Percentiles rank a stretch among this genome's conserved stretches.
Conservation (phyloP, 2,329 filamentous ascomycete species). For the Camptophora hylomeconis region DNA sequence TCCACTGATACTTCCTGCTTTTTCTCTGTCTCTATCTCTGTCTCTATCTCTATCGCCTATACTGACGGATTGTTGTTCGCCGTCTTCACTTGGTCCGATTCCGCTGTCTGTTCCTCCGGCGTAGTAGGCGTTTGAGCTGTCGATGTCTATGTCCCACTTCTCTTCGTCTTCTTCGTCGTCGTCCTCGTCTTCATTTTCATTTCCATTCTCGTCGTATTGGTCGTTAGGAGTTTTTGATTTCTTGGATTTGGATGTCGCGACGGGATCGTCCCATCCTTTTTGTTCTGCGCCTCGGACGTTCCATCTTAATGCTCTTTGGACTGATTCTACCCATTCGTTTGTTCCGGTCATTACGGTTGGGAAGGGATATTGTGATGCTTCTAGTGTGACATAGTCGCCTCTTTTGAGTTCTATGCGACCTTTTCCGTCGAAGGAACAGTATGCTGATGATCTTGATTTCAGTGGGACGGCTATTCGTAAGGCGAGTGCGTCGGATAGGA, state of each 20-base stretch:
- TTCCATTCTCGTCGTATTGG: too few species aligned
- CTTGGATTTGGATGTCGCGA: too few species aligned
- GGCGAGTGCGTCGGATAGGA: slow-evolving; percentile 86
- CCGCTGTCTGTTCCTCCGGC: slow-evolving; percentile 30
- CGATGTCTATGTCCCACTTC: slow-evolving; percentile 92
- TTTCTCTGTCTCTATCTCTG: slow-evolving; percentile 35
- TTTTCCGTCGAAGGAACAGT: slow-evolving; percentile 96
- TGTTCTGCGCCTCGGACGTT: slow-evolving; percentile 86
- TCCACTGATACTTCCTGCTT: slow-evolving; percentile 52
- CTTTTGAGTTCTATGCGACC: slow-evolving; percentile 84
- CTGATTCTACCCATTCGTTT: slow-evolving; percentile 93
- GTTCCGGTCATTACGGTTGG: slow-evolving; percentile 84
- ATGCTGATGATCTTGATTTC: slow-evolving; percentile 79
- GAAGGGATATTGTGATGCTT: slow-evolving; percentile 91
- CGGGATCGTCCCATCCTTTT: slow-evolving; percentile 58
- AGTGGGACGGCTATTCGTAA: slow-evolving; percentile 77
- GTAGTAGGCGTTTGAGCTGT: slow-evolving; percentile 28
- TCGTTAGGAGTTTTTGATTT: too few species aligned
- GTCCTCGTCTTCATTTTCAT: slow-evolving; percentile 23
- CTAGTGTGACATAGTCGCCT: slow-evolving; percentile 91
- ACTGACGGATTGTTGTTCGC: slow-evolving; percentile 21
- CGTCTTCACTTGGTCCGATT: slow-evolving; percentile 53
- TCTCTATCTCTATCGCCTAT: neutral
- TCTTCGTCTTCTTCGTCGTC: slow-evolving; percentile 35
- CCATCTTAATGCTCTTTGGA: slow-evolving; percentile 84